A percentile compares a stretch with the other conserved stretches of the same genome.
These are phyloP conservation scores for Waitea zeae DNA, from an alignment of 1,284 basidiomycete genomes.

Conservation along the genomic window DNA sequence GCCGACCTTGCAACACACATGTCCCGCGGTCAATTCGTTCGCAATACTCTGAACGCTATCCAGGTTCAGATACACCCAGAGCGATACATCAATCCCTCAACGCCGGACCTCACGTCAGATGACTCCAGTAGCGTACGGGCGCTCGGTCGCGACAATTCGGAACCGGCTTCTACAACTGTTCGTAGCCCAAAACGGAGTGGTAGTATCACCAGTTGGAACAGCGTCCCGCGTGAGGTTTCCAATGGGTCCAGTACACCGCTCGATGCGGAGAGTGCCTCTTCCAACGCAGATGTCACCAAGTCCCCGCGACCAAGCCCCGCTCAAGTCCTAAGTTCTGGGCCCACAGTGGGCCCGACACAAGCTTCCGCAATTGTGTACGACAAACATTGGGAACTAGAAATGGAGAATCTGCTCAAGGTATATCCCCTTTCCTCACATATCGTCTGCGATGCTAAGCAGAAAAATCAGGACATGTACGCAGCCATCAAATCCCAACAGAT, in stretches of 20 bases:
- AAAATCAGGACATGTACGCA: constrained; percentile 77
- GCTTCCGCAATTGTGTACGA: constrained; percentile 32
- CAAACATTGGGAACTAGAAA: constrained; percentile 66
- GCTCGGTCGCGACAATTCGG: constrained; percentile 26
- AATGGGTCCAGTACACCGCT: constrained; percentile 12
- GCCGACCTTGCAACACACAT: constrained; percentile 81
- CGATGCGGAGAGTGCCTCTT: no score
- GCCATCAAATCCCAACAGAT: constrained; percentile 87
- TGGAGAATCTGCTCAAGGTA: constrained; percentile 77
- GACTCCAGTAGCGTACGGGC: constrained; percentile 40
- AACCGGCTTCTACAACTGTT: constrained; percentile 24
- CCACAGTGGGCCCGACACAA: no score
- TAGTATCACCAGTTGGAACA: constrained; percentile 72
- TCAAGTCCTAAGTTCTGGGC: no score
- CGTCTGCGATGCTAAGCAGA: constrained; percentile 5
- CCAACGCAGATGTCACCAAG: no score
- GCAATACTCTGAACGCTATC: constrained; percentile 81
- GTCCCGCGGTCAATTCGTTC: constrained; percentile 87
- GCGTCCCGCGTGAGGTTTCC: constrained; percentile 39
- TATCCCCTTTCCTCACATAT: constrained; percentile 6
- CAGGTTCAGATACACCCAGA: constrained; percentile 51
- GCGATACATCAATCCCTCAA: constrained; percentile 22
- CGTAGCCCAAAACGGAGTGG: constrained; percentile 57
- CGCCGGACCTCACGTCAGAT: constrained; percentile 50
- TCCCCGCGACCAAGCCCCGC: no score